phyloP scores from a whole-genome alignment of 441 rosid species.

The Populus hybrid region DNA sequence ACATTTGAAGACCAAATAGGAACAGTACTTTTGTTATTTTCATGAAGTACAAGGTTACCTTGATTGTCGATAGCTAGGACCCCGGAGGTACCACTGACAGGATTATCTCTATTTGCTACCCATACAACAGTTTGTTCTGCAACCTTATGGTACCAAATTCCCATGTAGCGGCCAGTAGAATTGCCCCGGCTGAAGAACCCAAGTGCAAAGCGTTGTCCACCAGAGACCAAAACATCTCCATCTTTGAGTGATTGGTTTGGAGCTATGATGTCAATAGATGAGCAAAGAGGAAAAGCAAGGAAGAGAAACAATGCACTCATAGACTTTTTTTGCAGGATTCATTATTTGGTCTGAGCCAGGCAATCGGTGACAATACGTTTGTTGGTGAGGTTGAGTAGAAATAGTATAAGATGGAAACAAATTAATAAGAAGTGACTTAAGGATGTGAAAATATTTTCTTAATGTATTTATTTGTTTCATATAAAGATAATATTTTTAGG shows the following conservation, averaged over 20 bases:
- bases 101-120: conserved; percentile 71
- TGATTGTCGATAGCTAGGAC: conserved; percentile 31
- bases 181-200: conserved; percentile 54
- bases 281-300: background rate
- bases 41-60: conserved; percentile 43
- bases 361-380: too few species aligned
- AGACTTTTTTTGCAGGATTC: background rate
- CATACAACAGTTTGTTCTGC: conserved; percentile 40
- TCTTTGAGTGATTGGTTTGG: conserved; percentile 36
- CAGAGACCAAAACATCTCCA: conserved; percentile 48
- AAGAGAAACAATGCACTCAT: background rate
- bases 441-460: too few species aligned
- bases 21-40: conserved; percentile 27
- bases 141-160: conserved; percentile 55
- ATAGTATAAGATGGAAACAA: too few species aligned
- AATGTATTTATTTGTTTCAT: too few species aligned
- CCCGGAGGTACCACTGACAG: conserved; percentile 42
- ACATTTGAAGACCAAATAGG: conserved; percentile 58
- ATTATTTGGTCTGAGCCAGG: too few species aligned
- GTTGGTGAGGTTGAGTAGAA: background rate
- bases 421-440: too few species aligned
- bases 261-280: conserved; percentile 31
- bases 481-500: too few species aligned
- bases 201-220: conserved; percentile 35
- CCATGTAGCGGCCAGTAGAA: conserved; percentile 45